Conservation (phyloP, 2,329 filamentous ascomycete species). For the Neurospora sp. region DNA sequence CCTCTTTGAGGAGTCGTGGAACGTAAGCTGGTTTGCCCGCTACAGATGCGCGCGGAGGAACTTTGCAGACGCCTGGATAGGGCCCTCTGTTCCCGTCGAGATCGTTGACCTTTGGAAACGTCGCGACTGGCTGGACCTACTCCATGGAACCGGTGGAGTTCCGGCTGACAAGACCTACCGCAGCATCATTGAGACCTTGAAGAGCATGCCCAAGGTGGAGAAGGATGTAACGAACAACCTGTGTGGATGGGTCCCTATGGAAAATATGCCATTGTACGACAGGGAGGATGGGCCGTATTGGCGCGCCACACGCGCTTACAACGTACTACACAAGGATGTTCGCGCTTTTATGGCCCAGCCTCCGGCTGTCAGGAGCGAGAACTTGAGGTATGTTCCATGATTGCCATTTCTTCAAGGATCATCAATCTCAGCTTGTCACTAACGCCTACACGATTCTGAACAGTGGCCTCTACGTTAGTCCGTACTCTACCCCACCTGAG, state of each 20-base stretch:
- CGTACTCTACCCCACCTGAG: neutral
- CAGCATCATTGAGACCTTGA: neutral
- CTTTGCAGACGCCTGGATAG: neutral
- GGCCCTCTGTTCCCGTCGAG: neutral
- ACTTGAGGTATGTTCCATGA: neutral
- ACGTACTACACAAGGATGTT: neutral
- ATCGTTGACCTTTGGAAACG: neutral
- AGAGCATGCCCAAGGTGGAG: neutral
- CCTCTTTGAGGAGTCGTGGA: neutral
- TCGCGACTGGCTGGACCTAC: neutral
- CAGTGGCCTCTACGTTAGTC: neutral
- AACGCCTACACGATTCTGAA: neutral
- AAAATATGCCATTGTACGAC: neutral
- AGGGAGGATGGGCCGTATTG: neutral
- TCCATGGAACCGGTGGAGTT: neutral
- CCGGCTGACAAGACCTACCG: neutral
- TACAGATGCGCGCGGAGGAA: neutral
- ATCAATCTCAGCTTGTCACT: neutral
- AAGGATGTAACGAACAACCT: neutral
- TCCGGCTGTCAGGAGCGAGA: neutral
- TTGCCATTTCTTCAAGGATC: neutral
- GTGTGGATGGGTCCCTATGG: neutral
- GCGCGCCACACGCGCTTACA: neutral
- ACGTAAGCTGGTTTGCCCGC: neutral
- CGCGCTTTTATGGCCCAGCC: neutral